Percentiles rank a stretch among this genome's conserved stretches.
phyloP scores from a whole-genome alignment of 805 yeast species.

The Saccharomycopsis sp. region DNA sequence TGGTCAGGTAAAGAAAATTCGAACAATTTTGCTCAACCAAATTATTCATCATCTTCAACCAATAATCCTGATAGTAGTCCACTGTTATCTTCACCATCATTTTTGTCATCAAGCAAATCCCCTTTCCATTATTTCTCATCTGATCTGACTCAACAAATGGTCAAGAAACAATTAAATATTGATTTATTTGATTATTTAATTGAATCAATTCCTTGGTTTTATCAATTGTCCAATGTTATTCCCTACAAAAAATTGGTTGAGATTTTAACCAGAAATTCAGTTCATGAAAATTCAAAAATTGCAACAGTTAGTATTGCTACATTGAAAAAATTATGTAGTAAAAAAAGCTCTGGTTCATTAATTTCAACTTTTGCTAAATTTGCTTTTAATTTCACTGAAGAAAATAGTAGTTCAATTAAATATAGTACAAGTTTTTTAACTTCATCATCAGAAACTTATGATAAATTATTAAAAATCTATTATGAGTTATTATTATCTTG shows the following conservation, averaged over 20 bases:
- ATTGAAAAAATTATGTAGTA: constrained; percentile 54
- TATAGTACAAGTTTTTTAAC: constrained; percentile 49
- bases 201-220: constrained; percentile 67
- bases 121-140: constrained; percentile 15
- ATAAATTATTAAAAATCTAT: constrained; percentile 52
- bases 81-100: constrained; percentile 6
- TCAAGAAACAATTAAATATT: constrained; percentile 29
- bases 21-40: constrained; percentile 2
- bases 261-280: constrained; percentile 62
- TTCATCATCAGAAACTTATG: constrained; percentile 43
- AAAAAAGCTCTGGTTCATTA: constrained; percentile 57
- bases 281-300: constrained; percentile 54
- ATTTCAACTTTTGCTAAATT: constrained; percentile 68
- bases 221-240: constrained; percentile 33
- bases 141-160: constrained; percentile 12
- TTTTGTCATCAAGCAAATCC: constrained; percentile 9
- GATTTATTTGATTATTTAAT: constrained; percentile 63
- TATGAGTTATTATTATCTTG: constrained; percentile 75
- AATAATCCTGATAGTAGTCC: background rate
- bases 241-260: constrained; percentile 63
- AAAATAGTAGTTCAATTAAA: constrained; percentile 22
- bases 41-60: background rate
- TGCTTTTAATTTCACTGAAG: constrained; percentile 47
- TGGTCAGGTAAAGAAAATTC: constrained; percentile 18
- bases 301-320: constrained; percentile 55